A percentile compares a stretch with the other conserved stretches of the same genome.
phyloP scores from a whole-genome alignment of 2,329 filamentous ascomycete species.

The Trichothecium roseum region DNA sequence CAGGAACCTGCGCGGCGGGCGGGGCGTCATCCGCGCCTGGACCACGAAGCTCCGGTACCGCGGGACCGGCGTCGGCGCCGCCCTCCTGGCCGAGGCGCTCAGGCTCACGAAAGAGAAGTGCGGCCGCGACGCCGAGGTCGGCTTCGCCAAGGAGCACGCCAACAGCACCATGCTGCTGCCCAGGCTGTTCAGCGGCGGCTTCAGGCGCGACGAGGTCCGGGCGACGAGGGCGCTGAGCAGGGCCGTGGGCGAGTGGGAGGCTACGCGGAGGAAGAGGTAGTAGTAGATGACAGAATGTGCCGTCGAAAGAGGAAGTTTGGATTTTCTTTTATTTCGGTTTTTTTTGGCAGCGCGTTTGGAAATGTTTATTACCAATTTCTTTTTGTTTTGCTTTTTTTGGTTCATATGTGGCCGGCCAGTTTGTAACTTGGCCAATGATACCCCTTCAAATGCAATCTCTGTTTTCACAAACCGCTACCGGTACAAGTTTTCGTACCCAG shows the following conservation, averaged over 20 bases:
- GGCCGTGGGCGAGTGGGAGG: slow-evolving; percentile 39
- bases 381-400: no score
- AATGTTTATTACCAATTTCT: no score
- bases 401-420: no score
- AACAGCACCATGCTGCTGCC: slow-evolving; percentile 58
- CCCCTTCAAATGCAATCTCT: no score
- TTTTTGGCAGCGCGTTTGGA: no score
- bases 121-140: slow-evolving; percentile 55
- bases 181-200: slow-evolving; percentile 48
- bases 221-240: slow-evolving; percentile 43
- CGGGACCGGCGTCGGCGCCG: slow-evolving; percentile 59
- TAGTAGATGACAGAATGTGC: slow-evolving; percentile 8
- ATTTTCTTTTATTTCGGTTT: no score
- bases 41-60: slow-evolving; percentile 63
- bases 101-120: slow-evolving; percentile 56
- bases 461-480: no score
- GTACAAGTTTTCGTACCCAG: no score
- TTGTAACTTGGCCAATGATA: no score
- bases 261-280: slow-evolving; percentile 35
- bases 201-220: slow-evolving; percentile 47
- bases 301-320: no score
- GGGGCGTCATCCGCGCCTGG: slow-evolving; percentile 71
- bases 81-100: slow-evolving; percentile 64
- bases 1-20: slow-evolving; percentile 41
- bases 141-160: slow-evolving; percentile 69